These are phyloP conservation scores for Microcyclosporella mali DNA, from an alignment of 2,329 filamentous ascomycete genomes.

Conservation along the genomic window DNA sequence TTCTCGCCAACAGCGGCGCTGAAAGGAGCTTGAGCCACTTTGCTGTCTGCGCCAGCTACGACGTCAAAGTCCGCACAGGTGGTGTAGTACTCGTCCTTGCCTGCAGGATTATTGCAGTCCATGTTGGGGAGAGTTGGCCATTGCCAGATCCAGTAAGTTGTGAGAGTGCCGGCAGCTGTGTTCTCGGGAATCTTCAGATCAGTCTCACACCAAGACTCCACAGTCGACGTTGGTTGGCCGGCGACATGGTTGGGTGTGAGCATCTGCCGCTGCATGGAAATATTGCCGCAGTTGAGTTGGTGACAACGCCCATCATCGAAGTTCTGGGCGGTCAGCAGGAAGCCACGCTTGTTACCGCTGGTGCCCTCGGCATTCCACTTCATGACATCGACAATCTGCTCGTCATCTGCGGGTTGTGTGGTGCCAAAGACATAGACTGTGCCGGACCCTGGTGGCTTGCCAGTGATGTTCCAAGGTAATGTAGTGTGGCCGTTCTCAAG, in stretches of 20 bases:
- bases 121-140: conserved; percentile 57
- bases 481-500: conserved; percentile 48
- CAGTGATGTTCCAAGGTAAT: conserved; percentile 34
- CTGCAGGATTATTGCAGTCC: conserved; percentile 41
- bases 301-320: conserved; percentile 91
- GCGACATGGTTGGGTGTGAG: conserved; percentile 51
- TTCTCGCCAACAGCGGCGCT: conserved; percentile 30
- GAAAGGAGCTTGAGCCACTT: conserved; percentile 7
- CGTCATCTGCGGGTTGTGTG: conserved; percentile 43
- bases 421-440: conserved; percentile 47
- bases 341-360: conserved; percentile 72
- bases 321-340: conserved; percentile 67
- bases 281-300: conserved; percentile 59
- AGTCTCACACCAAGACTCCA: conserved; percentile 71
- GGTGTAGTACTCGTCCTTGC: conserved; percentile 54
- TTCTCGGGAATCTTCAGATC: conserved; percentile 69
- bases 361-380: conserved; percentile 75
- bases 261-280: conserved; percentile 55
- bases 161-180: conserved; percentile 59
- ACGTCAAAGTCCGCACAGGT: conserved; percentile 53
- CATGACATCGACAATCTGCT: conserved; percentile 61
- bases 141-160: conserved; percentile 95
- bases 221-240: conserved; percentile 39
- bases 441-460: conserved; percentile 41
- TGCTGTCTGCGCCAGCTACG: conserved; percentile 32